These are phyloP conservation scores for Arbutus unedo DNA, from an alignment of 148 eudicot species.

Conservation along the genomic window DNA sequence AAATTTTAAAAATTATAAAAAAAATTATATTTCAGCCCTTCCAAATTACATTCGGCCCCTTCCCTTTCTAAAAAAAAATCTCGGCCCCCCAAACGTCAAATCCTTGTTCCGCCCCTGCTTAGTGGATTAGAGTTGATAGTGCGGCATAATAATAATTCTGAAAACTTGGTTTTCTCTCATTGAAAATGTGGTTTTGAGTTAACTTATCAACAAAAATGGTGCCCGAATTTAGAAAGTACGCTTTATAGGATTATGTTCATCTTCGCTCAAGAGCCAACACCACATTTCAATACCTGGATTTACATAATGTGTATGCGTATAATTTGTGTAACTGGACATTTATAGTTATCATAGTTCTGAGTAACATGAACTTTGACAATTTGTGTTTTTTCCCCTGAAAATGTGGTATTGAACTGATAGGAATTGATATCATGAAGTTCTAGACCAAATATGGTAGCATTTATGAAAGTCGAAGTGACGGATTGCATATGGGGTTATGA, in stretches of 20 bases:
- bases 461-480: background rate
- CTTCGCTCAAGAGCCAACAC: background rate
- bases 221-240: background rate
- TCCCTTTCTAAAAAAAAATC: too few relatives aligned
- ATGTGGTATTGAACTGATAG: background rate
- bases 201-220: background rate
- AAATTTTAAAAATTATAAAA: too few relatives aligned
- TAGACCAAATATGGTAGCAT: background rate
- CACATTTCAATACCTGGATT: background rate
- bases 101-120: too few relatives aligned
- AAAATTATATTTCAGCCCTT: too few relatives aligned
- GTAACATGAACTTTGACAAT: background rate
- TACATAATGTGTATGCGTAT: background rate
- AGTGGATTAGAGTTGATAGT: background rate
- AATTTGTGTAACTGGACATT: background rate
- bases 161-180: background rate
- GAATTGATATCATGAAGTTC: background rate
- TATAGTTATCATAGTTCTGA: background rate
- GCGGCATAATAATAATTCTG: background rate
- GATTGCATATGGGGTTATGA: background rate
- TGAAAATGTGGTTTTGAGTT: background rate
- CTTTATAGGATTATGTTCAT: background rate
- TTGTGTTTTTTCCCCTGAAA: background rate
- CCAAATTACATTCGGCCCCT: too few relatives aligned
- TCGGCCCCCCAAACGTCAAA: too few relatives aligned